Evolutionary conservation across 2,329 filamentous ascomycete species (phyloP).

Genomic region (Trichothecium sympodiale): DNA sequence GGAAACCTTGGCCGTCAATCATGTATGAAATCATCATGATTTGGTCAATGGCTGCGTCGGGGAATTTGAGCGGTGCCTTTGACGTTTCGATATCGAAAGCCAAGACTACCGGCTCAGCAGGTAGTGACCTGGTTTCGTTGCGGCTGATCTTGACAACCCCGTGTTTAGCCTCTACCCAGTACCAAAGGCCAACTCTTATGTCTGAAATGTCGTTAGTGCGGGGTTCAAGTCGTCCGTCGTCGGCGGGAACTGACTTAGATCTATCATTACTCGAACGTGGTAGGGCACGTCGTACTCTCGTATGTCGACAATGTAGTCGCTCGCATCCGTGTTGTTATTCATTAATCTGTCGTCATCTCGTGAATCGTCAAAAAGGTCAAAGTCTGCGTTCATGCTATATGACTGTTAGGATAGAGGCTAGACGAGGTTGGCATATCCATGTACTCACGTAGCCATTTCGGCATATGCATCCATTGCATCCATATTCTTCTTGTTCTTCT

Average conservation of each 20-base stretch:
- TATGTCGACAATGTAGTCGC: slow-evolving; percentile 96
- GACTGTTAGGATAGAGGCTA: slow-evolving; percentile 1
- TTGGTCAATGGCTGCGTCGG: slow-evolving; percentile 86
- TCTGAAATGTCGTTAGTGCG: slow-evolving; percentile 39
- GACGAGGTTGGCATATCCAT: no score
- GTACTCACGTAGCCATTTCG: slow-evolving; percentile 76
- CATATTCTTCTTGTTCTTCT: slow-evolving; percentile 94
- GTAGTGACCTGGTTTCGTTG: slow-evolving; percentile 76
- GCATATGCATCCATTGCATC: slow-evolving; percentile 97
- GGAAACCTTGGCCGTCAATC: slow-evolving; percentile 96
- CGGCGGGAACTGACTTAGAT: slow-evolving; percentile 50
- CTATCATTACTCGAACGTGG: slow-evolving; percentile 97
- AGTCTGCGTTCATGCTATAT: slow-evolving; percentile 60
- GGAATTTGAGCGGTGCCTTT: slow-evolving; percentile 92
- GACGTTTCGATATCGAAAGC: slow-evolving; percentile 99
- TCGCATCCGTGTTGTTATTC: slow-evolving; percentile 74
- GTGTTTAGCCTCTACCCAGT: slow-evolving; percentile 88
- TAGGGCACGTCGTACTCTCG: slow-evolving; percentile 99
- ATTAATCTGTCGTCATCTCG: slow-evolving; percentile 70
- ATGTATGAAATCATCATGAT: slow-evolving; percentile 99
- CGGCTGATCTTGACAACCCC: slow-evolving; percentile 73
- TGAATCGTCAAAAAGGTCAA: slow-evolving; percentile 90
- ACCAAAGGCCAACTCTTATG: slow-evolving; percentile 95
- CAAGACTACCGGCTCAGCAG: slow-evolving; percentile 94
- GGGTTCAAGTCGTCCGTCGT: neutral